Evolutionary conservation across 2,329 filamentous ascomycete genomes (phyloP).

Genomic region (Diaporthe helianthi): DNA sequence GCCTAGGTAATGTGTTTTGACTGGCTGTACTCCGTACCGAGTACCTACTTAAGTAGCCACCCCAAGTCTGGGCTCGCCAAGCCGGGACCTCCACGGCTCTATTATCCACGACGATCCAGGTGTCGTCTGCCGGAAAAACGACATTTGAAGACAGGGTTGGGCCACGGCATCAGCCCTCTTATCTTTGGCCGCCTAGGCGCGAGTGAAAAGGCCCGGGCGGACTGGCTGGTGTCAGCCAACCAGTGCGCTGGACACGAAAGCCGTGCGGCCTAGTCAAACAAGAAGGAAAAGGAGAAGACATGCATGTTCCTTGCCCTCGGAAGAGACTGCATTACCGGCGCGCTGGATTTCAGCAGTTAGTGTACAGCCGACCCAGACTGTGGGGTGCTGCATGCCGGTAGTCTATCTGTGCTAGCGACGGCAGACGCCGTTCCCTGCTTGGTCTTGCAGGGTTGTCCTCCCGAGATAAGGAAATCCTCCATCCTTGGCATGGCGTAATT

Average conservation of each 20-base stretch:
- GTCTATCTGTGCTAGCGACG: neutral
- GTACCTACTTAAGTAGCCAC: too few relatives aligned
- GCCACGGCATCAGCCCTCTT: too few relatives aligned
- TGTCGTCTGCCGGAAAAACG: too few relatives aligned
- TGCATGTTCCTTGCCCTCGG: neutral
- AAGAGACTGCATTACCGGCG: neutral
- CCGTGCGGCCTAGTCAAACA: neutral
- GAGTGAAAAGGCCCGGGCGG: neutral
- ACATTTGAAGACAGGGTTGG: too few relatives aligned
- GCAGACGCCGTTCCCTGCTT: neutral
- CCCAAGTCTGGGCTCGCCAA: too few relatives aligned
- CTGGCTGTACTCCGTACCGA: too few relatives aligned
- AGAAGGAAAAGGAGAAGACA: neutral
- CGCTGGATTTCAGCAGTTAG: conserved; percentile 1
- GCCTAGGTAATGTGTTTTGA: too few relatives aligned
- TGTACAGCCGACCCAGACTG: conserved; percentile 4
- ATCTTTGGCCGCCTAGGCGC: conserved; percentile 14
- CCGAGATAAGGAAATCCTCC: conserved; percentile 19
- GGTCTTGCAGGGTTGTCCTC: conserved; percentile 10
- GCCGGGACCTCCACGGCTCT: too few relatives aligned
- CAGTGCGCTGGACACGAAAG: neutral
- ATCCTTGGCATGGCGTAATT: conserved; percentile 22
- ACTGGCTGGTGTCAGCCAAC: neutral
- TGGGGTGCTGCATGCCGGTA: conserved; percentile 3
- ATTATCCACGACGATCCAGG: too few relatives aligned